A percentile compares a stretch with the other conserved stretches of the same genome.
Conservation (phyloP, 768 basidiomycete species). For the Podaxis rugospora region DNA sequence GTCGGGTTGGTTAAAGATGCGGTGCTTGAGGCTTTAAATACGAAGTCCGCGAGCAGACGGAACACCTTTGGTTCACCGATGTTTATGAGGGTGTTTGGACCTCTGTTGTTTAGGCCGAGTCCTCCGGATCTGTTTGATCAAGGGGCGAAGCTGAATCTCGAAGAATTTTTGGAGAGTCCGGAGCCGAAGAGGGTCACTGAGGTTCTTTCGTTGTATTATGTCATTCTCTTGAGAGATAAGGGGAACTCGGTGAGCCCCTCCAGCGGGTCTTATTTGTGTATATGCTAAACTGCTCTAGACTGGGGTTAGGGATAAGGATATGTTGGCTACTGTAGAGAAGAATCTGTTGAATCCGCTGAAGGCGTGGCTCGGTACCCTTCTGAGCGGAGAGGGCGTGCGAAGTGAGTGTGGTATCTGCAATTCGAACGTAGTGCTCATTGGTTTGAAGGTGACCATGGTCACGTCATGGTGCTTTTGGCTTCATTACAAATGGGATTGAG, state of each 20-base stretch:
- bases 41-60: constrained; percentile 15
- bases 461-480: constrained; percentile 32
- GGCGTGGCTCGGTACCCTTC: constrained; percentile 30
- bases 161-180: constrained; percentile 40
- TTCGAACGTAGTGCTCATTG: not conserved
- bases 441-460: constrained; percentile 21
- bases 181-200: constrained; percentile 64
- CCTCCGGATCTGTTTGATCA: constrained; percentile 52
- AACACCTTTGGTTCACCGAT: constrained; percentile 48
- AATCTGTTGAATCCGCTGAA: constrained; percentile 44
- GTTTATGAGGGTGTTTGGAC: constrained; percentile 56
- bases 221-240: constrained; percentile 54
- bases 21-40: constrained; percentile 42
- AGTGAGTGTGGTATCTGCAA: not conserved
- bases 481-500: constrained; percentile 47
- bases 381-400: not conserved
- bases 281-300: constrained; percentile 33
- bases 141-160: not conserved
- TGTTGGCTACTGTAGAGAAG: constrained; percentile 37
- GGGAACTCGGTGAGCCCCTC: constrained; percentile 44
- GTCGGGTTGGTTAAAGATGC: constrained; percentile 69
- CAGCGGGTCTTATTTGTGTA: not conserved
- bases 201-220: constrained; percentile 64
- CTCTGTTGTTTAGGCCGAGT: constrained; percentile 52
- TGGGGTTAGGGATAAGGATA: constrained; percentile 42